Percentiles rank a stretch among this genome's conserved stretches.
Conservation (phyloP, 2,329 filamentous ascomycete genomes). For the Clarireedia monteithiana region DNA sequence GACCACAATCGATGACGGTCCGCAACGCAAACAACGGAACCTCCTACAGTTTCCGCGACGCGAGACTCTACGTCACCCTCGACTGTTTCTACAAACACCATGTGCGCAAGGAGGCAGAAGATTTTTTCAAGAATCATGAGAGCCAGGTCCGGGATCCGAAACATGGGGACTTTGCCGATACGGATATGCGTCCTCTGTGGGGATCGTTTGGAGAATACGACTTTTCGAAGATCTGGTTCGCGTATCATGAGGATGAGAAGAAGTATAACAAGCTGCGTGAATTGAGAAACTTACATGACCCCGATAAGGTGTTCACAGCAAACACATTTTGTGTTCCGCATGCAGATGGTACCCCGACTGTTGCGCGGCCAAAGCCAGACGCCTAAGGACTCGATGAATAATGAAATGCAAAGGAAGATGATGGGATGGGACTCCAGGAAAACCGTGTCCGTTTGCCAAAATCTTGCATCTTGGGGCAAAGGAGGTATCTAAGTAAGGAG, state of each 20-base stretch:
- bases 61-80: conserved; percentile 32
- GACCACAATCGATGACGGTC: conserved; percentile 35
- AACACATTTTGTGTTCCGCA: conserved; percentile 18
- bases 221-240: conserved; percentile 31
- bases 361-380: too few relatives aligned
- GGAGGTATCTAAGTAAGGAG: too few relatives aligned
- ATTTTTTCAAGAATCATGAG: conserved; percentile 31
- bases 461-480: too few relatives aligned
- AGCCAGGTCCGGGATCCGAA: conserved; percentile 15
- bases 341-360: background rate
- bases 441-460: too few relatives aligned
- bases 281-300: conserved; percentile 26
- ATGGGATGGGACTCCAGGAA: too few relatives aligned
- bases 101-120: conserved; percentile 29
- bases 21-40: conserved; percentile 38
- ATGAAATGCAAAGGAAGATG: too few relatives aligned
- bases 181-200: conserved; percentile 35
- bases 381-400: too few relatives aligned
- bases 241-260: conserved; percentile 31
- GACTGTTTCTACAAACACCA: conserved; percentile 38
- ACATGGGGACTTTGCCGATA: conserved; percentile 32
- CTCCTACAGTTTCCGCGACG: conserved; percentile 40
- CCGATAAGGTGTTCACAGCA: conserved; percentile 28
- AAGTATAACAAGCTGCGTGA: conserved; percentile 33
- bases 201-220: conserved; percentile 35